Base-by-base conservation (phyloP, 352 stramenopile genomes). In the Phytophthora melonis region DNA sequence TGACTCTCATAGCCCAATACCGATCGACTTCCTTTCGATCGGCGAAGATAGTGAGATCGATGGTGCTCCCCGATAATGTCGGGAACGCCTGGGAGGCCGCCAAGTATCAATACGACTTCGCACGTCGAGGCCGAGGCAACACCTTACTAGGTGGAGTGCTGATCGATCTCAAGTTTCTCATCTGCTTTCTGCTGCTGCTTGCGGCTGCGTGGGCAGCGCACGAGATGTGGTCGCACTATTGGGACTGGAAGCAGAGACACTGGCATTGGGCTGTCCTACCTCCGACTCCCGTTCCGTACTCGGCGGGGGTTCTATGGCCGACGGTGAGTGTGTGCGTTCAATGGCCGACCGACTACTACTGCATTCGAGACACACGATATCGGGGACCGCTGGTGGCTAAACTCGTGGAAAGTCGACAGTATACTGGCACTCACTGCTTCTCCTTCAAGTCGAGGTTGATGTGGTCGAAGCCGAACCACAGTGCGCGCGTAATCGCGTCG, bases 1-100 rank as follows among this genome's bases (percentile, higher is more conserved):
- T 78, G 13, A 84, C 68, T 0, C 74, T 84, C 14, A 62, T 79
- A 3, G 74, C 74, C 0, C 77, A 86, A 41, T 81, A 76, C 49
- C 72, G 70, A 1, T 80, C 73, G 7, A 80, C 73, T 1, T 41
- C 41, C 0, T 70, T 80, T 14, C 58, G 73, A 0, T 77, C 73
- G 11, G 23, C 73, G 0, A 70, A 58, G 11, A 50, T 77, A 7
- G 1, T 77, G 9, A 23, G n/a, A n/a, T 61, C 68, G 6, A 56
- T 45, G 3, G 63, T 60, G 34, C 6, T 81, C n/a, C 65, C 57
- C 14, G 56, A 57, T 10, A 70, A 79, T 25, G 6, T 32, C 3
- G 27, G 27, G 27, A 32, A 32, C 5, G 49, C 14, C 1, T 73
- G 58, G 61, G 43, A 39, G 14, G 10, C 54, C 8, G 49, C 60